Percentiles rank a stretch among this genome's conserved stretches.
These are phyloP conservation scores for Tricharina praecox DNA, from an alignment of 495 filamentous ascomycete species.

Conservation along the genomic window DNA sequence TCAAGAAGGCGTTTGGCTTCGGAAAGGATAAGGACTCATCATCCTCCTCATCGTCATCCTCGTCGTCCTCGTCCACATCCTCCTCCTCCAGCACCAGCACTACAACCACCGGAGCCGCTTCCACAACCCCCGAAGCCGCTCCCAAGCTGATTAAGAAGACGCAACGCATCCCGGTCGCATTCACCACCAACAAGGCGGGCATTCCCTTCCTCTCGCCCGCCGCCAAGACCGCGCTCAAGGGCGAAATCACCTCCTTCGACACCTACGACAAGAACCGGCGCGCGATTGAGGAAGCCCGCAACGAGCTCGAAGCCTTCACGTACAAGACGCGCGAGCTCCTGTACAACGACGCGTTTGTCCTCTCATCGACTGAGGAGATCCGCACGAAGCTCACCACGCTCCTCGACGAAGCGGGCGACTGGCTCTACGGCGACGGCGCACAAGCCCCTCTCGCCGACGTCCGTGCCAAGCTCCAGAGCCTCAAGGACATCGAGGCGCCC, in stretches of 20 bases:
- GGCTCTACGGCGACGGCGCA: conserved; percentile 76
- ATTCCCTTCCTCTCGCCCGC: conserved; percentile 32
- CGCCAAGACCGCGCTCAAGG: conserved; percentile 21
- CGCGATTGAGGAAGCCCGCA: conserved; percentile 71
- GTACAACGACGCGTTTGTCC: conserved; percentile 54
- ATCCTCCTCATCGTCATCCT: conserved; percentile 30
- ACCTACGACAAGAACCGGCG: conserved; percentile 47
- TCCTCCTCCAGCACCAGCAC: conserved; percentile 28
- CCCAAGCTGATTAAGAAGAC: conserved; percentile 40
- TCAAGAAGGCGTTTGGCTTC: conserved; percentile 90
- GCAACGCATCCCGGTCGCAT: conserved; percentile 51
- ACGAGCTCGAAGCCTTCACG: conserved; percentile 83
- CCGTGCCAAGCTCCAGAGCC: conserved; percentile 49
- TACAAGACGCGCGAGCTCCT: conserved; percentile 75
- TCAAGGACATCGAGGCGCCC: conserved; percentile 39
- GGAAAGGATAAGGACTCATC: conserved; percentile 61
- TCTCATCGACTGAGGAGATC: conserved; percentile 46
- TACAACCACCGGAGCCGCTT: too few relatives aligned
- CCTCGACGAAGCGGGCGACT: conserved; percentile 54
- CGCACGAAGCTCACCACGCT: conserved; percentile 45
- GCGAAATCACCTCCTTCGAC: conserved; percentile 33
- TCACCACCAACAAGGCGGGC: conserved; percentile 45
- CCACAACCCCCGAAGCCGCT: conserved; percentile 33
- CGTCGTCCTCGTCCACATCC: conserved; percentile 25
- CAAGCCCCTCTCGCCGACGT: conserved; percentile 55